Conservation (phyloP, 2,329 filamentous ascomycete species). For the Cercospora sesami region DNA sequence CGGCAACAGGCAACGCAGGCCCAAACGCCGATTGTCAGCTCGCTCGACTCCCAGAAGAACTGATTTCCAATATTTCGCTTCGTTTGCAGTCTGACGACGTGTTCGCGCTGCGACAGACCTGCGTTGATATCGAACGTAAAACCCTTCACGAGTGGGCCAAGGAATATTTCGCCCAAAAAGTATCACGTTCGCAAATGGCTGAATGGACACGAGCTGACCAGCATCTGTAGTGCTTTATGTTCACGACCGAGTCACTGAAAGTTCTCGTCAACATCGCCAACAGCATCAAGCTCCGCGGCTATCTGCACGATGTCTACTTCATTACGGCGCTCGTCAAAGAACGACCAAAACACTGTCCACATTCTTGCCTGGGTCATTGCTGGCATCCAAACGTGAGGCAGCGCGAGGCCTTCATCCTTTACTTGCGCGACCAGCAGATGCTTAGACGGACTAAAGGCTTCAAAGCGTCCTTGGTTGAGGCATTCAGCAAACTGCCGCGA, state of each 20-base stretch:
- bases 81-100: slow-evolving; percentile 34
- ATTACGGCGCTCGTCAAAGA: slow-evolving; percentile 28
- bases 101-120: slow-evolving; percentile 31
- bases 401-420: slow-evolving; percentile 31
- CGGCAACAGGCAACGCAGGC: background rate
- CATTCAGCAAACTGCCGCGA: slow-evolving; percentile 28
- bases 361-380: slow-evolving; percentile 14
- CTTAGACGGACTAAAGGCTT: slow-evolving; percentile 26
- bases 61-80: slow-evolving; percentile 32
- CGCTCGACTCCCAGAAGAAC: slow-evolving; percentile 34
- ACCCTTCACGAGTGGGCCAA: slow-evolving; percentile 34
- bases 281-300: slow-evolving; percentile 27
- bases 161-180: slow-evolving; percentile 27
- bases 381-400: slow-evolving; percentile 29
- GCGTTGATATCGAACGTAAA: slow-evolving; percentile 31
- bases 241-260: slow-evolving; percentile 30
- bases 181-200: background rate
- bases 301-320: slow-evolving; percentile 31
- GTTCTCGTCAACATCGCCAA: slow-evolving; percentile 31
- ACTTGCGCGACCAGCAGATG: slow-evolving; percentile 31
- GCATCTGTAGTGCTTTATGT: slow-evolving; percentile 20
- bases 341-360: slow-evolving; percentile 22
- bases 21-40: slow-evolving; percentile 18
- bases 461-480: slow-evolving; percentile 27
- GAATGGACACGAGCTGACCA: background rate